Conservation (phyloP, 2,329 filamentous ascomycete genomes). For the Iodosphaeria phyllophila region DNA sequence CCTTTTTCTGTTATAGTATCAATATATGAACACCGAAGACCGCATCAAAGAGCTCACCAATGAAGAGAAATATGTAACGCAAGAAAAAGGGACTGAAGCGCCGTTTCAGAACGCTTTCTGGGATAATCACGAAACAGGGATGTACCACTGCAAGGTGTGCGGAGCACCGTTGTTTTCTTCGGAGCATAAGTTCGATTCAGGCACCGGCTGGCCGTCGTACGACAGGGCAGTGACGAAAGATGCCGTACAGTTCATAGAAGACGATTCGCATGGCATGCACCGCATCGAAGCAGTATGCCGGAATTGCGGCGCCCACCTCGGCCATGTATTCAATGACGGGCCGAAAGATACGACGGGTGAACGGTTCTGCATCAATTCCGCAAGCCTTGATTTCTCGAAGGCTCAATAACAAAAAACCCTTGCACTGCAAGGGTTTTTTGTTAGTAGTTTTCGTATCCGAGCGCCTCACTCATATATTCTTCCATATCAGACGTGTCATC, state of each 20-base stretch:
- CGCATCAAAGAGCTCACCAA: too few species aligned
- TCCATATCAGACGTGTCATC: too few species aligned
- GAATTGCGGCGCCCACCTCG: conserved; percentile 84
- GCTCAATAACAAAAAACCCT: too few species aligned
- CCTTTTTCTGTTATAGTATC: too few species aligned
- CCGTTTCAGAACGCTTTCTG: conserved; percentile 74
- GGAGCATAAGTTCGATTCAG: conserved; percentile 85
- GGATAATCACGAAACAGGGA: conserved; percentile 45
- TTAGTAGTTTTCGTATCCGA: too few species aligned
- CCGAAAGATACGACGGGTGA: conserved; percentile 79
- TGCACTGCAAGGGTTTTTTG: too few species aligned
- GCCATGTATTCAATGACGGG: conserved; percentile 83
- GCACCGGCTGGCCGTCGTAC: conserved; percentile 96
- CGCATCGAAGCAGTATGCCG: conserved; percentile 86
- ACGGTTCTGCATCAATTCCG: conserved; percentile 89
- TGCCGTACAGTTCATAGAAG: too few species aligned
- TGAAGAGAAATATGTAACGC: too few species aligned
- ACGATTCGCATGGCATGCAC: conserved; percentile 61
- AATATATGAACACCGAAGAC: too few species aligned
- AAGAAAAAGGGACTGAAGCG: conserved; percentile 76
- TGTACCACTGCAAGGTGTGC: conserved; percentile 81
- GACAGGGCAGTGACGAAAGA: conserved; percentile 80
- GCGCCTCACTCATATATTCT: too few species aligned
- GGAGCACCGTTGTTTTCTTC: conserved; percentile 80
- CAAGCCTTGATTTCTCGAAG: conserved; percentile 73